Percentiles rank a stretch among this genome's conserved stretches.
These are phyloP conservation scores for Cystobasidium pallidum DNA, from an alignment of 1,284 basidiomycete species.

Conservation along the genomic window DNA sequence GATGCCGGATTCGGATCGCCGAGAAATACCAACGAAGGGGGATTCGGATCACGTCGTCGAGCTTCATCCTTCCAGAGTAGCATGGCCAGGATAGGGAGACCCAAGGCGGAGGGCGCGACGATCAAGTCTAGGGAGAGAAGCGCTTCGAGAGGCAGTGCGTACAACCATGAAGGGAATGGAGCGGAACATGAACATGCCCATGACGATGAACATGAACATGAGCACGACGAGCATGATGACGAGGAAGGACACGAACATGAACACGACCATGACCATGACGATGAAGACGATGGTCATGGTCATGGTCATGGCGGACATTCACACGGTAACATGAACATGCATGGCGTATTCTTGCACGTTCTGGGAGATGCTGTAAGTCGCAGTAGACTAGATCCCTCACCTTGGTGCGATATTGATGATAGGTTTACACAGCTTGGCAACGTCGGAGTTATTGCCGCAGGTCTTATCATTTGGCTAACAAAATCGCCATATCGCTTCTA, in stretches of 20 bases:
- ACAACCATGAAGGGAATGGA: constrained; percentile 51
- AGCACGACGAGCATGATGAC: constrained; percentile 48
- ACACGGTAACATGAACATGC: constrained; percentile 93
- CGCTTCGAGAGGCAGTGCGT: constrained; percentile 50
- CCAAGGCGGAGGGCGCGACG: constrained; percentile 10
- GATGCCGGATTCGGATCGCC: constrained; percentile 50
- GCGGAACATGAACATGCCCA: constrained; percentile 55
- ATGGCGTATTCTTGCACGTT: constrained; percentile 88
- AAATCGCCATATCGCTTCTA: constrained; percentile 74
- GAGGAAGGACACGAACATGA: constrained; percentile 49
- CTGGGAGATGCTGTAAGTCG: constrained; percentile 77
- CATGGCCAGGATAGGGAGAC: constrained; percentile 1
- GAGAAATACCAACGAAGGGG: constrained; percentile 11
- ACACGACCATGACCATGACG: constrained; percentile 51
- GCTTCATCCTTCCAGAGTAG: constrained; percentile 12
- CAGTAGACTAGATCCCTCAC: not conserved
- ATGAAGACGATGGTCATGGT: constrained; percentile 44
- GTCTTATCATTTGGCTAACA: constrained; percentile 86
- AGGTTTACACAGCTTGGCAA: constrained; percentile 70
- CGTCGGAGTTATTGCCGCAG: constrained; percentile 93
- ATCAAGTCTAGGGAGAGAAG: constrained; percentile 15
- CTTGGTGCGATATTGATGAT: not conserved
- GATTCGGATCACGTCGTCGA: constrained; percentile 27
- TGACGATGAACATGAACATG: constrained; percentile 45
- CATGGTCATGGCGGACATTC: constrained; percentile 50